Evolutionary conservation across 352 stramenopile genomes (phyloP).

Genomic region (Achlya hypogyna): DNA sequence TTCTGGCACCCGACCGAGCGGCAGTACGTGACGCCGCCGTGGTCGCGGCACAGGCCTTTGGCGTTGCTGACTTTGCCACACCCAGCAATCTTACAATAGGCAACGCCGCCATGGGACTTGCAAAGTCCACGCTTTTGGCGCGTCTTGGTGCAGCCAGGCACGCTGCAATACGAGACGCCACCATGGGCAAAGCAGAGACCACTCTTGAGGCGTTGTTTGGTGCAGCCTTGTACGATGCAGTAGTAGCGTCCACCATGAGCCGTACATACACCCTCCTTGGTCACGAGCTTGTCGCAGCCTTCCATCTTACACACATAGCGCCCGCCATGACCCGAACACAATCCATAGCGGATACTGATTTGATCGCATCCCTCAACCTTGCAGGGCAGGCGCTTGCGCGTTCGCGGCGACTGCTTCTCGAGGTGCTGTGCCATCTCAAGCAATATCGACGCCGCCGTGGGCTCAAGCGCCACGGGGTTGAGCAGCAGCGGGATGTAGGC

Average conservation of each 20-base stretch:
- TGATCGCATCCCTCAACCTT: constrained; percentile 50
- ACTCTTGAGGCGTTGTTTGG: constrained; percentile 73
- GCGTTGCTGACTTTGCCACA: constrained; percentile 10
- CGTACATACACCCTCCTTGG: constrained; percentile 37
- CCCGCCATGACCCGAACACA: constrained; percentile 64
- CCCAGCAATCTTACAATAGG: constrained; percentile 3
- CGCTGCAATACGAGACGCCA: constrained; percentile 20
- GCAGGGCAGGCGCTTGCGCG: constrained; percentile 24
- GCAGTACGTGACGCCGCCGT: constrained; percentile 78
- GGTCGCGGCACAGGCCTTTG: constrained; percentile 47
- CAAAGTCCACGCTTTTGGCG: constrained; percentile 30
- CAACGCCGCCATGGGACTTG: constrained; percentile 17
- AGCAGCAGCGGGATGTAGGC: constrained; percentile 15
- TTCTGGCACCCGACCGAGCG: constrained; percentile 54
- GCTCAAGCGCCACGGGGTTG: constrained; percentile 9
- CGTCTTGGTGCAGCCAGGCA: constrained; percentile 29
- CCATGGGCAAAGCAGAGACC: constrained; percentile 47
- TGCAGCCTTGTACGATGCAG: constrained; percentile 68
- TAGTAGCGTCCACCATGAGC: constrained; percentile 64
- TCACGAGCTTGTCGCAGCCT: constrained; percentile 64
- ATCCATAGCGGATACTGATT: constrained; percentile 65
- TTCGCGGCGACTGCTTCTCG: neutral
- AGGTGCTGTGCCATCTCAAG: neutral
- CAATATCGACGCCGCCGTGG: constrained; percentile 6
- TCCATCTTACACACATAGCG: constrained; percentile 63